Percentiles rank a stretch among this genome's conserved stretches.
Conservation (phyloP, 805 yeast genomes). For the Candida oleophila region DNA sequence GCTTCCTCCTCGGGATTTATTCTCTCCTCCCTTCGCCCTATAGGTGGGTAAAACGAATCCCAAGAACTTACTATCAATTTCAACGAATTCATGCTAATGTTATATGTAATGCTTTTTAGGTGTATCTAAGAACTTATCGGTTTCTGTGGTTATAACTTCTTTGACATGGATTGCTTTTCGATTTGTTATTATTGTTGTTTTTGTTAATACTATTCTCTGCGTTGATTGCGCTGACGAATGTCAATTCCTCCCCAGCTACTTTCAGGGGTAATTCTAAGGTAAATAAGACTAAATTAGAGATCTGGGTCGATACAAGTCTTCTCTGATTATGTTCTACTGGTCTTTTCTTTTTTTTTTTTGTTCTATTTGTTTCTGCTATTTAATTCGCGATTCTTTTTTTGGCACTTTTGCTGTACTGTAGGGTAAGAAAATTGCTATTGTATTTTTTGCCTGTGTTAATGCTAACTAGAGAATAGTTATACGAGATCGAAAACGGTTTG, state of each 20-base stretch:
- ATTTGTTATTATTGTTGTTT: no score
- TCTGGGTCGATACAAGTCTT: not conserved
- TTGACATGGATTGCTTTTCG: no score
- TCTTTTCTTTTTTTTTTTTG: not conserved
- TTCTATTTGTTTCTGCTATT: not conserved
- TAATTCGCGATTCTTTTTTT: not conserved
- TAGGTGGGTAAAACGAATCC: constrained; percentile 24
- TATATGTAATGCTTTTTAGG: no score
- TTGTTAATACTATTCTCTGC: no score
- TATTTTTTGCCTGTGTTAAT: not conserved
- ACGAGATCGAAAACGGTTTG: not conserved
- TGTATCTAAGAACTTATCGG: no score
- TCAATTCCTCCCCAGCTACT: no score
- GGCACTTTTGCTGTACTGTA: not conserved
- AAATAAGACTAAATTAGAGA: not conserved
- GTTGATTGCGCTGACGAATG: no score
- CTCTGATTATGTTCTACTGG: no score
- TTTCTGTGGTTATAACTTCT: no score
- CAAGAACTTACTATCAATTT: constrained; percentile 33
- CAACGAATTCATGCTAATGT: constrained; percentile 31
- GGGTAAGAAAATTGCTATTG: not conserved
- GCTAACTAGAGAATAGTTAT: not conserved
- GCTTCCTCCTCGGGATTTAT: not conserved
- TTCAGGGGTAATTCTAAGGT: not conserved
- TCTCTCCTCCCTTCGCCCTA: constrained; percentile 5